Conservation (phyloP, 75 land plant species). For the Pinus albicaulis region DNA sequence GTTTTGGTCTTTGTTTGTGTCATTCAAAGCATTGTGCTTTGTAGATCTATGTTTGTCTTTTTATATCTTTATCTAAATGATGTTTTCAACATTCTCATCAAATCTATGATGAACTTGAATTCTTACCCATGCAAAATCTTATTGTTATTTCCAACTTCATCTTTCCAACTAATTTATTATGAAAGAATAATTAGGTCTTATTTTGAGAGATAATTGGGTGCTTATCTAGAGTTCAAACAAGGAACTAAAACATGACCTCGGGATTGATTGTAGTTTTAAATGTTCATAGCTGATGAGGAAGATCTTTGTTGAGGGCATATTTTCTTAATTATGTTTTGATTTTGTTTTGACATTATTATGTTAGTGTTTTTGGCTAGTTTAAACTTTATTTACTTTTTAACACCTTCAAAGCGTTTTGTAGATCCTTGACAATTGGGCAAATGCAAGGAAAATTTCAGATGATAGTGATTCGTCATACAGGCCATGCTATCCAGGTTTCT, state of each 20-base stretch:
- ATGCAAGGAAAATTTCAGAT: conserved; percentile 99
- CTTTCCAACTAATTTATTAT: no score
- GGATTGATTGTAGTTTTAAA: neutral
- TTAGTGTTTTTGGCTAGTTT: neutral
- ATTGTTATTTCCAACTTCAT: no score
- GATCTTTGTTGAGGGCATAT: neutral
- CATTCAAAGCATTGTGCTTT: no score
- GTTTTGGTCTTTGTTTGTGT: no score
- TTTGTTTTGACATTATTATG: neutral
- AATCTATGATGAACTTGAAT: no score
- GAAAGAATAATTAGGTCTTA: neutral
- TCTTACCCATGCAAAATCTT: no score
- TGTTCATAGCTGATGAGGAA: neutral
- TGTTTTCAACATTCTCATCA: no score
- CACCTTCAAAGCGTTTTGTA: conserved; percentile 14
- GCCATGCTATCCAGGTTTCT: conserved; percentile 96
- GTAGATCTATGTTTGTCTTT: no score
- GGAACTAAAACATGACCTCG: neutral
- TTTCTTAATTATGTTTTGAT: neutral
- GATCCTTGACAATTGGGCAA: conserved; percentile 94
- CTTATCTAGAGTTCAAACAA: neutral
- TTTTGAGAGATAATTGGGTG: neutral
- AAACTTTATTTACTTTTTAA: neutral
- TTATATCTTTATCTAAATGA: no score
- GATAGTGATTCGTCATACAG: conserved; percentile 86